Base-by-base conservation (phyloP, 176 grass and related monocot genomes). In the Olyra latifolia region DNA sequence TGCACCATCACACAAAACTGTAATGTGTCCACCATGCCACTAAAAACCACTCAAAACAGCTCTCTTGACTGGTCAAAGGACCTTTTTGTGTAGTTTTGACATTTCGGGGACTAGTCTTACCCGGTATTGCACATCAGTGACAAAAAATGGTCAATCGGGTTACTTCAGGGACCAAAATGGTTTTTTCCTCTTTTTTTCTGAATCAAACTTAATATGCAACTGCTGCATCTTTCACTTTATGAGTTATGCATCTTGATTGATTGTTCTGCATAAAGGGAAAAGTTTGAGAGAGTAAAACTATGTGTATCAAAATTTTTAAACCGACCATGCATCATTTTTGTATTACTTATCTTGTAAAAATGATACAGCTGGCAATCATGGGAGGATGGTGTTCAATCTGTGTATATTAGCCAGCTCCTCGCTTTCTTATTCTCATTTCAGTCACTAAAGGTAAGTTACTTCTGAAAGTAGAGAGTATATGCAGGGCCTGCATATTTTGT, bases 311-410 rank as follows among this genome's bases (percentile, higher is more conserved):
- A 35, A n/a, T n/a, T 16, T 79, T 53, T 54, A 45, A 69, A 44
- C 61, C 20, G 19, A 80, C 14, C 6, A 60, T 73, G 59, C 14
- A 75, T 44, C 27, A 57, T 32, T 53, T 42, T 52, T 80, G 40
- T 50, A 16, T 58, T 45, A 53, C 13, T 84, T 71, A 78, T 74
- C 10, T 57, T 86, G 42, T 46, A 76, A 81, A 60, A 67, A 70
- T 87, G 71, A 76, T 80, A 42, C 84, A 95, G 96, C 40, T 95
- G 92, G 92, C 88, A 95, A 65, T 91, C 90, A 78, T 89, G 88
- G 90, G 88, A 93, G 75, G 85, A 75, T 57, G 82, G 45, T 85
- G 69, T 68, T 66, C 82, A 78, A 78, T 87, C 85, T 69, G 69
- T 62, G n/a, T 79, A 89, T 86, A 44, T 95, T 72, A 45, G 32